Base-by-base conservation (phyloP, 108 stramenopile species). In the Cylindrotheca closterium region DNA sequence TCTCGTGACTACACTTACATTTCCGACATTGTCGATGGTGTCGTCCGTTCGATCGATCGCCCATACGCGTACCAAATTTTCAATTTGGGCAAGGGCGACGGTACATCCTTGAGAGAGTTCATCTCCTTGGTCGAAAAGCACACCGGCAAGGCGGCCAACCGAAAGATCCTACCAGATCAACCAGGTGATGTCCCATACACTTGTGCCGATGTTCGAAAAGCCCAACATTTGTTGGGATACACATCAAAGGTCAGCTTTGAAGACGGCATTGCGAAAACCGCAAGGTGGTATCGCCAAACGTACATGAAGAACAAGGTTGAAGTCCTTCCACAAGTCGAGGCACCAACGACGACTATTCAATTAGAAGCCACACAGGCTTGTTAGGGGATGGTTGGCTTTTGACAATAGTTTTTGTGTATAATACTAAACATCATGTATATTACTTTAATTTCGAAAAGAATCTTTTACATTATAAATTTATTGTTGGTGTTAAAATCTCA, bases 151-250 rank as follows among this genome's bases (percentile, higher is more conserved):
- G 71, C 79, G 58, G 95, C 97, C 2, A 75, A 71, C 45, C 92
- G 93, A 42, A 56, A 80, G 32, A 34, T 85, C 10, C 63, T 92
- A 10, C 96, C 96, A 23, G 91, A 91, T 47, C 97, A 96, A 71
- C 92, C 96, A 0, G 97, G 97, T 21, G 97, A 98, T 70, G 97
- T 96, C 1, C 92, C 94, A 2, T 80, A 85, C 69, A 97, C 95
- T 1, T 94, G 90, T 78, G 94, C 95, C 24, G 86, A 96, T 80
- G 85, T 93, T 26, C 66, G 79, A 46, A 96, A 96, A 81, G 95
- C 95, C 7, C 58, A 66, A 2, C 46, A 47, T 17, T 55, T 95
- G 52, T 77, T 98, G 23, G 96, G 94, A 24, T 98, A 96, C 67
- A 61, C 60, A 61, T 86, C 97, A 18, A 63, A 73, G 61, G 88